Conservation (phyloP, 768 basidiomycete species). For the Galerina marginata region DNA sequence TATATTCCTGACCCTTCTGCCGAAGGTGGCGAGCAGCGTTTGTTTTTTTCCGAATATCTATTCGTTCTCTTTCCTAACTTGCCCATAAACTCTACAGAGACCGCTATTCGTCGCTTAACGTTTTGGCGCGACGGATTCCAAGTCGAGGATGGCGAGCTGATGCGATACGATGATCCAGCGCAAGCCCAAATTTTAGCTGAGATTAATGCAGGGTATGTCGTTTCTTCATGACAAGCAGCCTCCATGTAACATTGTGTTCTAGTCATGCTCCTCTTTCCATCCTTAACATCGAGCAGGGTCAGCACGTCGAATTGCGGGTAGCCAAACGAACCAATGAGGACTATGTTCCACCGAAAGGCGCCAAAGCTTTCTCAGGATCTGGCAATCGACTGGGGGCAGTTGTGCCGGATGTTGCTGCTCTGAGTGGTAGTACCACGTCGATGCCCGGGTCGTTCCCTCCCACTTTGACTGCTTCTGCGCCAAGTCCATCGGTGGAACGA, state of each 20-base stretch:
- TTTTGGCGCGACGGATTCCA: slow-evolving; percentile 96
- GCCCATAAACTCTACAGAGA: slow-evolving; percentile 43
- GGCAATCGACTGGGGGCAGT: slow-evolving; percentile 87
- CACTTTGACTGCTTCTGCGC: slow-evolving; percentile 25
- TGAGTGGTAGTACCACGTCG: slow-evolving; percentile 6
- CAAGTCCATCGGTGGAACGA: slow-evolving; percentile 22
- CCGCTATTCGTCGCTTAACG: slow-evolving; percentile 75
- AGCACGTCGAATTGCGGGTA: slow-evolving; percentile 86
- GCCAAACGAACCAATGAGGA: slow-evolving; percentile 71
- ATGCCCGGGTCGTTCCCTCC: slow-evolving; percentile 70
- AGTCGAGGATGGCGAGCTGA: slow-evolving; percentile 86
- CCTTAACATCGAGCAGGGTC: slow-evolving; percentile 73
- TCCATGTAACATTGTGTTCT: not conserved
- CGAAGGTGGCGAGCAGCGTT: slow-evolving; percentile 30
- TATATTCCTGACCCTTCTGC: slow-evolving; percentile 77
- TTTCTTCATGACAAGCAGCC: not conserved
- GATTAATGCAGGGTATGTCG: slow-evolving; percentile 76
- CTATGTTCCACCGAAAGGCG: slow-evolving; percentile 63
- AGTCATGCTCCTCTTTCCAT: slow-evolving; percentile 82
- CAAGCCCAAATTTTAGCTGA: slow-evolving; percentile 72
- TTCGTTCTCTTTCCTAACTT: not conserved
- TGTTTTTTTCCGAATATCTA: not conserved
- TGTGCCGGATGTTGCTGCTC: slow-evolving; percentile 49
- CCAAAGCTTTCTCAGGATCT: slow-evolving; percentile 66
- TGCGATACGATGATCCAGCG: slow-evolving; percentile 81